Conservation (phyloP, 768 basidiomycete genomes). For the Gymnopilus dilepis region DNA sequence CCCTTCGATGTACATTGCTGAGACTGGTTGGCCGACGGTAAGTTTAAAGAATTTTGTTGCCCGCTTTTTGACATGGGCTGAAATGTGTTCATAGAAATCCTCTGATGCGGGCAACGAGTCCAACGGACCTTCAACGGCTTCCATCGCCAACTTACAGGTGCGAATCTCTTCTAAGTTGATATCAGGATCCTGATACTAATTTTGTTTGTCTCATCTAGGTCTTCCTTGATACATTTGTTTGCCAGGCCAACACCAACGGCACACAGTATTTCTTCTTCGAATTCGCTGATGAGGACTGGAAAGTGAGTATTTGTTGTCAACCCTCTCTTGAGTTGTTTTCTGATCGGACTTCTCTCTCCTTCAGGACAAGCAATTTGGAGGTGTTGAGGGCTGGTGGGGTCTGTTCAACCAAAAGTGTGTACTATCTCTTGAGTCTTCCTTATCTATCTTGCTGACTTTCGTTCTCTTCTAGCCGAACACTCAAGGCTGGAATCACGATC, state of each 20-base stretch:
- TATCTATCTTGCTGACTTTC: neutral
- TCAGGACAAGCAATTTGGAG: conserved; percentile 67
- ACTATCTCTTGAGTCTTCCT: neutral
- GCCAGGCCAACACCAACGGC: conserved; percentile 80
- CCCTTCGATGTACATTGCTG: conserved; percentile 89
- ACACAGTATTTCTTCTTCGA: conserved; percentile 92
- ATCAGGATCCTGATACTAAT: neutral
- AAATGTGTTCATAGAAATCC: conserved; percentile 50
- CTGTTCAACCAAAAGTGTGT: conserved; percentile 48
- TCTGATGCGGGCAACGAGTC: conserved; percentile 59
- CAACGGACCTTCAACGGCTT: conserved; percentile 74
- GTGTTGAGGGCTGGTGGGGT: conserved; percentile 72
- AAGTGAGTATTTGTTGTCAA: conserved; percentile 47
- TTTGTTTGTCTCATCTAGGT: conserved; percentile 44
- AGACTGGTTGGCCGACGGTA: conserved; percentile 65
- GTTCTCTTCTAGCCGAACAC: conserved; percentile 58
- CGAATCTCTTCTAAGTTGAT: neutral
- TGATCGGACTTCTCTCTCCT: neutral
- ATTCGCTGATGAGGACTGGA: conserved; percentile 84
- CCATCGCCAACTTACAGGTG: conserved; percentile 63
- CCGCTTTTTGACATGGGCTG: neutral
- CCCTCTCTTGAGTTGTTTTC: neutral
- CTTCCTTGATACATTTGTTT: conserved; percentile 88
- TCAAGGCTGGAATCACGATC: conserved; percentile 70
- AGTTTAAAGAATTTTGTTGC: neutral